A percentile compares a stretch with the other conserved stretches of the same genome.
Evolutionary conservation across 208 protist genomes (phyloP).

Genomic region (Phytomonas sp.): DNA sequence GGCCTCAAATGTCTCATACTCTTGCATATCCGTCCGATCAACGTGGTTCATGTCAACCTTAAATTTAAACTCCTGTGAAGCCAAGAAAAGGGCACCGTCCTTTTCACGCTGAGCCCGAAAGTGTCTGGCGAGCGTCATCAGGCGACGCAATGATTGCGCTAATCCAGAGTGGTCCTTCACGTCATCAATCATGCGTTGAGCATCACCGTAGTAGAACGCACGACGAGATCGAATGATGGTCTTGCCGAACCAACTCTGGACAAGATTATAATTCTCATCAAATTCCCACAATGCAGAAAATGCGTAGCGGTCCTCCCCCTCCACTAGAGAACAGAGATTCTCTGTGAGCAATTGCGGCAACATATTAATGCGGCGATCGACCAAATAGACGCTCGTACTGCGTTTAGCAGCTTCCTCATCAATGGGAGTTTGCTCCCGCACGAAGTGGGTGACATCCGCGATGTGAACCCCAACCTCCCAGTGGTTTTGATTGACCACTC

Average conservation of each 20-base stretch:
- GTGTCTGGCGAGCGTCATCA: constrained; percentile 73
- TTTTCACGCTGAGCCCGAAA: constrained; percentile 78
- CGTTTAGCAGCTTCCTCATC: constrained; percentile 92
- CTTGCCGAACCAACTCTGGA: constrained; percentile 87
- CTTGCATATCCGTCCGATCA: constrained; percentile 84
- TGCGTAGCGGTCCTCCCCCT: constrained; percentile 86
- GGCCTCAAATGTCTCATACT: constrained; percentile 87
- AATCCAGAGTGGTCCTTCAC: constrained; percentile 43
- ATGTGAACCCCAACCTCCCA: constrained; percentile 96
- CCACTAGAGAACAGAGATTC: constrained; percentile 92
- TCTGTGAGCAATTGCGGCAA: constrained; percentile 93
- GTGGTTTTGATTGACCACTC: constrained; percentile 69
- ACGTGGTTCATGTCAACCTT: constrained; percentile 85
- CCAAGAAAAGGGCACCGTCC: constrained; percentile 79
- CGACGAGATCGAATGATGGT: constrained; percentile 89
- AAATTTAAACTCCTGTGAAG: constrained; percentile 89
- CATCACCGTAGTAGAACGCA: constrained; percentile 92
- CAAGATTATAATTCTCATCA: constrained; percentile 74
- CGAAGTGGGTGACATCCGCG: constrained; percentile 95
- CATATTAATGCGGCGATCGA: constrained; percentile 96
- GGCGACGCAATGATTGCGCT: constrained; percentile 58
- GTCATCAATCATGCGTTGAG: constrained; percentile 92
- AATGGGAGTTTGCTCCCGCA: constrained; percentile 85
- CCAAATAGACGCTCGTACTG: constrained; percentile 94
- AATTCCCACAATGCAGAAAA: constrained; percentile 94